These are phyloP conservation scores for Amaranthus palmeri DNA, from an alignment of 148 eudicot species.

Conservation along the genomic window DNA sequence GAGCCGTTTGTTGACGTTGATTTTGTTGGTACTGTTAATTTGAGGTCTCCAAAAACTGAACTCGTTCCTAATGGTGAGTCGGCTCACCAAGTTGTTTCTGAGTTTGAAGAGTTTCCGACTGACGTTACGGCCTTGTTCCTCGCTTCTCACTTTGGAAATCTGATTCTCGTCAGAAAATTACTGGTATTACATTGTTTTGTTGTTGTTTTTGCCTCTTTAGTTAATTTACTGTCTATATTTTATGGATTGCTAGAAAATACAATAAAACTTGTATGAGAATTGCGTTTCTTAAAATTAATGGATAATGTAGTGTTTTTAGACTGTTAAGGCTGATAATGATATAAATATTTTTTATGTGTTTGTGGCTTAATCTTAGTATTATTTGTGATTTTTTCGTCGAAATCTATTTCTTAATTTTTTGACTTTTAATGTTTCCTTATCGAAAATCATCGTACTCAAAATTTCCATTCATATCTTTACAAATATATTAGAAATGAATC, in stretches of 20 bases:
- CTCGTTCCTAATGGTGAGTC: slow-evolving; percentile 47
- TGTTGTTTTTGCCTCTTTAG: not conserved
- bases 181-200: slow-evolving; percentile 32
- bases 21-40: slow-evolving; percentile 46
- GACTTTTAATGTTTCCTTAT: no score
- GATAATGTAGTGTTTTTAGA: not conserved
- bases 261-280: no score
- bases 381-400: no score
- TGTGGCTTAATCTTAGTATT: no score
- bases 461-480: no score
- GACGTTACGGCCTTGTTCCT: slow-evolving; percentile 63
- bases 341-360: no score
- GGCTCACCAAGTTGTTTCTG: slow-evolving; percentile 37
- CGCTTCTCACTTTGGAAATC: slow-evolving; percentile 60
- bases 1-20: slow-evolving; percentile 56
- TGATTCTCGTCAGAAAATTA: slow-evolving; percentile 42
- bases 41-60: slow-evolving; percentile 46
- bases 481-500: no score
- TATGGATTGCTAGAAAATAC: not conserved
- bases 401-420: no score
- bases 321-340: not conserved
- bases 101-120: slow-evolving; percentile 63
- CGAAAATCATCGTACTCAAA: no score
- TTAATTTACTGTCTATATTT: not conserved
- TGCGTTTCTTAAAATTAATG: no score